Conservation (phyloP, 805 yeast genomes). For the Cyberlindnera amylophila region DNA sequence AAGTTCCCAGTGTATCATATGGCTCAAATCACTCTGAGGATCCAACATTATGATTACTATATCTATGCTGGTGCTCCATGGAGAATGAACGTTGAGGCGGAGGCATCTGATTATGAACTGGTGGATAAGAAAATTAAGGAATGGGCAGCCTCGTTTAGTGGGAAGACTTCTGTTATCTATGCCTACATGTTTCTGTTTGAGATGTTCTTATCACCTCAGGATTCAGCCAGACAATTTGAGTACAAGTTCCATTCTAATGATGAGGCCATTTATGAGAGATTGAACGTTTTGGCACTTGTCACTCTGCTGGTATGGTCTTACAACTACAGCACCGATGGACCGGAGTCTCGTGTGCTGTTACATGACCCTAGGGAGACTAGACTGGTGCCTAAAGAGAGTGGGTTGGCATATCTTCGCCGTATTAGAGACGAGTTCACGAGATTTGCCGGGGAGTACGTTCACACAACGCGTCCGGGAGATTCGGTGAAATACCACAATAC, state of each 20-base stretch:
- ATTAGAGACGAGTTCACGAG: slow-evolving; percentile 40
- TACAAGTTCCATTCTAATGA: slow-evolving; percentile 46
- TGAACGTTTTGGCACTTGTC: slow-evolving; percentile 32
- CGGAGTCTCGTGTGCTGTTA: slow-evolving; percentile 34
- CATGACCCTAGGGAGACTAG: slow-evolving; percentile 18
- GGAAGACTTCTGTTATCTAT: slow-evolving; percentile 53
- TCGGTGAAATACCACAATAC: slow-evolving; percentile 38
- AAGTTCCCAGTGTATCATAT: slow-evolving; percentile 67
- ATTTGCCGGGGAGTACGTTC: slow-evolving; percentile 30
- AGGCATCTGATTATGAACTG: slow-evolving; percentile 44
- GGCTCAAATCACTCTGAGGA: slow-evolving; percentile 66
- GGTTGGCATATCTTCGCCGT: slow-evolving; percentile 46
- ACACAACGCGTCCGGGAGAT: slow-evolving; percentile 31
- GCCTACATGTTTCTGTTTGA: slow-evolving; percentile 60
- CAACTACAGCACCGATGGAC: slow-evolving; percentile 44
- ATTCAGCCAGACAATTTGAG: slow-evolving; percentile 36
- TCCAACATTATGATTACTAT: slow-evolving; percentile 75
- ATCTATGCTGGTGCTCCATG: slow-evolving; percentile 80
- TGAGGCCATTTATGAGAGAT: slow-evolving; percentile 44
- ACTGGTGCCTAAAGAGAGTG: slow-evolving; percentile 42
- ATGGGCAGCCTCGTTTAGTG: slow-evolving; percentile 47
- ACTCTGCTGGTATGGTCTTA: slow-evolving; percentile 47
- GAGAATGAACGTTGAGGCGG: slow-evolving; percentile 66
- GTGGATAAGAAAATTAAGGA: slow-evolving; percentile 47
- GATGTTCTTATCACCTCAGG: slow-evolving; percentile 54